Conservation (phyloP, 1,284 basidiomycete species). For the Leccinum glutinopallens region DNA sequence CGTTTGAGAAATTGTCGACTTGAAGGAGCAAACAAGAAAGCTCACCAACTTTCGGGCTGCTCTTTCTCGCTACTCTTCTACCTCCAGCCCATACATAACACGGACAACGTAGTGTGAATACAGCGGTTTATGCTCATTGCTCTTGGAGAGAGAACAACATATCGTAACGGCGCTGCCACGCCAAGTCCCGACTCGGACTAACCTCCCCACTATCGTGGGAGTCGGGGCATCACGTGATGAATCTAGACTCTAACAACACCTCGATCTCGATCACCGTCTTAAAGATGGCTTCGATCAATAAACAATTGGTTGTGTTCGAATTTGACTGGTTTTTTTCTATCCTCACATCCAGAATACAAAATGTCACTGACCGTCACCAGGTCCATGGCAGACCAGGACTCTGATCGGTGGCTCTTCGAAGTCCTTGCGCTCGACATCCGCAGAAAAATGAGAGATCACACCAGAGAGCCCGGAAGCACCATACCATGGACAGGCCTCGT, state of each 20-base stretch:
- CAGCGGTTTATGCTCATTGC: background rate
- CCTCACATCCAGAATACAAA: no score
- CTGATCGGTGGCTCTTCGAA: constrained; percentile 96
- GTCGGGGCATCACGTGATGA: no score
- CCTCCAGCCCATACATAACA: no score
- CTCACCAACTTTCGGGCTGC: no score
- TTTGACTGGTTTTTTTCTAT: constrained; percentile 85
- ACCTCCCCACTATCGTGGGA: no score
- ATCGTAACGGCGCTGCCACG: no score
- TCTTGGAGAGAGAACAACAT: no score
- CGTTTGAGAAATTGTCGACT: no score
- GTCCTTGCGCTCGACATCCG: constrained; percentile 86
- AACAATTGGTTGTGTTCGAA: constrained; percentile 91
- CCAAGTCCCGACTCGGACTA: no score
- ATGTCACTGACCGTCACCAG: constrained; percentile 38
- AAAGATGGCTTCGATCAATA: constrained; percentile 44
- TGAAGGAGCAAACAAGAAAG: no score
- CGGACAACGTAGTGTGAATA: constrained; percentile 14
- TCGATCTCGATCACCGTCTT: background rate
- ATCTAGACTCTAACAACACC: no score
- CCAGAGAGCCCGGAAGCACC: constrained; percentile 34
- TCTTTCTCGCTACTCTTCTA: no score
- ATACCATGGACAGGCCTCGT: constrained; percentile 93
- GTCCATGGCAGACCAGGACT: constrained; percentile 94
- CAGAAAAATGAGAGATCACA: constrained; percentile 76